A percentile compares a stretch with the other conserved stretches of the same genome.
Conservation (phyloP, 1,284 basidiomycete genomes). For the Apiotrichum veenhuisii region DNA sequence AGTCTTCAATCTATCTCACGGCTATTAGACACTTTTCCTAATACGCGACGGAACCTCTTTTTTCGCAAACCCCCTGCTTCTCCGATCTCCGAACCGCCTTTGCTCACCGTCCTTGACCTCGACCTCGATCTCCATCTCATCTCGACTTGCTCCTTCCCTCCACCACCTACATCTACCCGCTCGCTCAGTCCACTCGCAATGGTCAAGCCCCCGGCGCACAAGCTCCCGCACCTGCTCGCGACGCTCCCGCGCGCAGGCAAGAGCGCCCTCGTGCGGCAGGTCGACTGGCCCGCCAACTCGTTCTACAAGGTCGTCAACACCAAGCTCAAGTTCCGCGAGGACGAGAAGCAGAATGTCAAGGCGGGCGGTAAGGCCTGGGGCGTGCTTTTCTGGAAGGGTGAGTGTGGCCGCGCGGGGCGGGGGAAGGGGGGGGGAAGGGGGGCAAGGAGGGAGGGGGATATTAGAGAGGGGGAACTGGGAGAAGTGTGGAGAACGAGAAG, state of each 20-base stretch:
- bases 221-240: conserved; percentile 33
- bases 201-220: conserved; percentile 15
- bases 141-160: not conserved
- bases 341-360: conserved; percentile 13
- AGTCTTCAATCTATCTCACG: too few relatives aligned
- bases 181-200: not conserved
- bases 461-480: too few relatives aligned
- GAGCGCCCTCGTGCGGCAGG: conserved; percentile 28
- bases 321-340: conserved; percentile 27
- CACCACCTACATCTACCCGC: too few relatives aligned
- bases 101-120: not conserved
- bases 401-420: too few relatives aligned
- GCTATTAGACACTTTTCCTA: too few relatives aligned
- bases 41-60: not conserved
- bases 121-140: not conserved
- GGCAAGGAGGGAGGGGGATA: too few relatives aligned
- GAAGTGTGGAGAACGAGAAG: too few relatives aligned
- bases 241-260: conserved; percentile 28
- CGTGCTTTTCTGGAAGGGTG: conserved; percentile 35
- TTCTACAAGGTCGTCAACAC: conserved; percentile 38
- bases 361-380: conserved; percentile 34
- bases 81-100: not conserved
- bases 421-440: too few relatives aligned
- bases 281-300: conserved; percentile 23
- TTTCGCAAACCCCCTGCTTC: too few relatives aligned